A percentile compares a stretch with the other conserved stretches of the same genome.
These are phyloP conservation scores for Chaetothyriales sp. DNA, from an alignment of 2,329 filamentous ascomycete genomes.

Conservation along the genomic window DNA sequence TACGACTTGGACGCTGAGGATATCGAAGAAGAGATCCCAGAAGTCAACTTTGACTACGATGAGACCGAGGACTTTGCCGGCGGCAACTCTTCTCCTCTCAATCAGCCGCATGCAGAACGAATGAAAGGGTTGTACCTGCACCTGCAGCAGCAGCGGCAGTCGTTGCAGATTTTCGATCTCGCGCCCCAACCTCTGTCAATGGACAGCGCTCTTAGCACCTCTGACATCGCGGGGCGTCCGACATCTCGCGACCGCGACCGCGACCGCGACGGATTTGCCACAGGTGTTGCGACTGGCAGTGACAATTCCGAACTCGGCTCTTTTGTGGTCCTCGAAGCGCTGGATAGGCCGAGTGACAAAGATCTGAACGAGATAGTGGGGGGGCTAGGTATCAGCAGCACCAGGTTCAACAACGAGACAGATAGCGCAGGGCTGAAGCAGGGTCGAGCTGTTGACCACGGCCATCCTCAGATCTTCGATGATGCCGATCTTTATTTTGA, in stretches of 20 bases:
- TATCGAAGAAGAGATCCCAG: conserved; percentile 34
- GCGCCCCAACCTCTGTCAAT: conserved; percentile 19
- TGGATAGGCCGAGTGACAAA: conserved; percentile 2
- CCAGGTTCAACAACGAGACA: background rate
- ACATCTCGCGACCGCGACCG: conserved; percentile 17
- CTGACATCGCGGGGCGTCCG: conserved; percentile 15
- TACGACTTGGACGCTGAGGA: conserved; percentile 31
- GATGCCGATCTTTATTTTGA: conserved; percentile 34
- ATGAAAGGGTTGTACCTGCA: conserved; percentile 1
- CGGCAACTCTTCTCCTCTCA: conserved; percentile 6
- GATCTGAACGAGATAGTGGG: conserved; percentile 7
- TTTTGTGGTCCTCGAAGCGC: background rate
- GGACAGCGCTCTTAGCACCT: conserved; percentile 17
- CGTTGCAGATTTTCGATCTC: conserved; percentile 16
- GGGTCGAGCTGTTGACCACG: conserved; percentile 2
- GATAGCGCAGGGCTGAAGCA: conserved; percentile 2
- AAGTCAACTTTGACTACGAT: conserved; percentile 31
- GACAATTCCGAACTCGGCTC: conserved; percentile 1
- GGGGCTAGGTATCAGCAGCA: conserved; percentile 10
- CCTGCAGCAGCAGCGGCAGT: too few species aligned
- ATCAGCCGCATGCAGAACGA: conserved; percentile 1
- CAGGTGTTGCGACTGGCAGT: conserved; percentile 14
- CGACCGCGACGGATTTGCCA: conserved; percentile 16
- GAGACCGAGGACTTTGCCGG: conserved; percentile 24
- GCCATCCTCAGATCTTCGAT: conserved; percentile 12